Conservation (phyloP, 2,329 filamentous ascomycete genomes). For the Ophiostoma perfectum region DNA sequence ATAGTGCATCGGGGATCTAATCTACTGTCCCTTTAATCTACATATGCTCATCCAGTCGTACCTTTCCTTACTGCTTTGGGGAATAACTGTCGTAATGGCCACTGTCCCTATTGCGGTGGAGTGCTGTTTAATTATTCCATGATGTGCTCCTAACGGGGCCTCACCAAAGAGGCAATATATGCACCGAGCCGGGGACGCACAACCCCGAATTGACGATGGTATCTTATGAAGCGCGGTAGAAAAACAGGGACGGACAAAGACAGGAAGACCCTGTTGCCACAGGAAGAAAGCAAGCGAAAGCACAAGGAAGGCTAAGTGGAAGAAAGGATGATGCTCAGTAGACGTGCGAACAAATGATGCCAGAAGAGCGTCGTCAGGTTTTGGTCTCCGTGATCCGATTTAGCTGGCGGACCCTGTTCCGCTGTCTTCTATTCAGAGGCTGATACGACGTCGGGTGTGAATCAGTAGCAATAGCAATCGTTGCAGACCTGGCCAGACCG, state of each 20-base stretch:
- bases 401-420: background rate
- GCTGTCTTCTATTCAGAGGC: background rate
- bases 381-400: background rate
- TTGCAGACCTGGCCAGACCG: background rate
- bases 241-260: background rate
- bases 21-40: background rate
- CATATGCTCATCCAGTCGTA: background rate
- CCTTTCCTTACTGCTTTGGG: constrained; percentile 6
- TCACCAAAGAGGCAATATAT: background rate
- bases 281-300: background rate
- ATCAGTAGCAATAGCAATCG: background rate
- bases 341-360: too few species aligned
- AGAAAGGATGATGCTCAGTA: background rate
- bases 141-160: background rate
- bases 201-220: constrained; percentile 1
- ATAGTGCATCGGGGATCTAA: background rate
- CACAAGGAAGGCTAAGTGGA: background rate
- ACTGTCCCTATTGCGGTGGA: background rate
- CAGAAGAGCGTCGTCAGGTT: background rate
- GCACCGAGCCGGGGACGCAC: background rate
- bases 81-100: background rate
- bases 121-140: constrained; percentile 5
- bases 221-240: background rate
- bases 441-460: background rate
- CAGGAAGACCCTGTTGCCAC: background rate